Percentiles rank a stretch among this genome's conserved stretches.
Conservation (phyloP, 148 eudicot species). For the Camellia granthamiana region DNA sequence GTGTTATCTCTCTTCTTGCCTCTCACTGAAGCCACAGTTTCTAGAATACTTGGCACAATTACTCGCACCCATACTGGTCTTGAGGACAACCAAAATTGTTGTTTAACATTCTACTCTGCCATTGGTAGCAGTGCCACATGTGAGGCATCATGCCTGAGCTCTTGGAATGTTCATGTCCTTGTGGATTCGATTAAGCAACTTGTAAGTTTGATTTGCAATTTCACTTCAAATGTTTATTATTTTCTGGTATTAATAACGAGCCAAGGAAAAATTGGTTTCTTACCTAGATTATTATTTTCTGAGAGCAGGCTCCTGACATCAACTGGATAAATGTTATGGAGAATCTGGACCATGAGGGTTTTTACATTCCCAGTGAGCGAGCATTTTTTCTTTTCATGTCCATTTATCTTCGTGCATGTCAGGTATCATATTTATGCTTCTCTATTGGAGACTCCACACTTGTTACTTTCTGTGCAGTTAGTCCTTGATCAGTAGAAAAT, state of each 20-base stretch:
- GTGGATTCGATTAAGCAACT: slow-evolving; percentile 17
- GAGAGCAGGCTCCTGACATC: slow-evolving; percentile 16
- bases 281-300: not conserved
- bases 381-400: slow-evolving; percentile 19
- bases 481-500: not conserved
- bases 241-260: not conserved
- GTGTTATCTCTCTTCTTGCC: slow-evolving; percentile 20
- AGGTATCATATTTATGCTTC: not conserved
- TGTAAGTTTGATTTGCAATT: slow-evolving; percentile 12
- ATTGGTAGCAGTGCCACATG: not conserved
- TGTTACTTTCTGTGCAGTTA: not conserved
- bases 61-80: slow-evolving; percentile 14
- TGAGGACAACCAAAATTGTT: slow-evolving; percentile 11
- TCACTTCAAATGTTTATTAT: not conserved
- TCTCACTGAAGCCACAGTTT: slow-evolving; percentile 16
- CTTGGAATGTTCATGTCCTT: slow-evolving; percentile 22
- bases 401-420: slow-evolving; percentile 1
- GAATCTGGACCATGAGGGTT: slow-evolving; percentile 21
- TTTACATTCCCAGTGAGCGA: slow-evolving; percentile 18
- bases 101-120: slow-evolving; percentile 10
- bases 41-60: slow-evolving; percentile 17
- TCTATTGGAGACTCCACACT: not conserved
- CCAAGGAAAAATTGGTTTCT: not conserved
- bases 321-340: slow-evolving; percentile 17
- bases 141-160: not conserved